phyloP scores from a whole-genome alignment of 2,329 filamentous ascomycete genomes.

The Zasmidium angulare region DNA sequence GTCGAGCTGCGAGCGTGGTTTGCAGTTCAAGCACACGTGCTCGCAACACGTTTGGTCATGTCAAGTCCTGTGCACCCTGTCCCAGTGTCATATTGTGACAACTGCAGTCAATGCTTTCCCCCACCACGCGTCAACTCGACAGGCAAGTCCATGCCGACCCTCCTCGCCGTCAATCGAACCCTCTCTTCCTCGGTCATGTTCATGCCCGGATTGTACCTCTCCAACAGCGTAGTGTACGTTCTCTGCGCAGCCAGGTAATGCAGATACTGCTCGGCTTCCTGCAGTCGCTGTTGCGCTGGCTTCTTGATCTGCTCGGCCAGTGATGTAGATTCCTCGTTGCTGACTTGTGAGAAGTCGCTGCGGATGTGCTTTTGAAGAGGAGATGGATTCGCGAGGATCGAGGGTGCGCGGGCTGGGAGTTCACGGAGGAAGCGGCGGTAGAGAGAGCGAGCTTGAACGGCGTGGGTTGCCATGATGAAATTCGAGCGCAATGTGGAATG shows the following conservation, averaged over 20 bases:
- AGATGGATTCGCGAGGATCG: constrained; percentile 57
- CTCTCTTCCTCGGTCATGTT: constrained; percentile 81
- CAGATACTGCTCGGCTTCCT: constrained; percentile 74
- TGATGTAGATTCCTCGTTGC: constrained; percentile 39
- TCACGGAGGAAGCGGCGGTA: constrained; percentile 90
- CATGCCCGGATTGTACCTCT: constrained; percentile 93
- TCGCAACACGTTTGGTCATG: no score
- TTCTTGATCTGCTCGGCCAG: constrained; percentile 26
- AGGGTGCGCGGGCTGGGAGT: constrained; percentile 68
- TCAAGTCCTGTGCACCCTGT: no score
- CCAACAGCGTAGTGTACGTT: constrained; percentile 74
- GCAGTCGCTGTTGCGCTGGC: constrained; percentile 32
- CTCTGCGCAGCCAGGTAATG: constrained; percentile 84
- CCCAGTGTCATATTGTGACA: no score
- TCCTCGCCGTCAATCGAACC: constrained; percentile 76
- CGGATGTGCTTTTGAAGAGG: constrained; percentile 71
- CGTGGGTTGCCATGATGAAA: constrained; percentile 34
- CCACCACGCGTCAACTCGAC: constrained; percentile 44
- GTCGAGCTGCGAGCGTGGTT: no score
- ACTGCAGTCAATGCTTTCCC: background rate
- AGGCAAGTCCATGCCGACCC: constrained; percentile 89
- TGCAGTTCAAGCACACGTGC: no score
- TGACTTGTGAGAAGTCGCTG: constrained; percentile 53
- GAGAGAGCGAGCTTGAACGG: constrained; percentile 65
- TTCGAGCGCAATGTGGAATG: background rate